Evolutionary conservation across 2,329 filamentous ascomycete genomes (phyloP), one percentile per base, ranked within the genome.

Genomic region (Hirsutella thompsonii): DNA sequence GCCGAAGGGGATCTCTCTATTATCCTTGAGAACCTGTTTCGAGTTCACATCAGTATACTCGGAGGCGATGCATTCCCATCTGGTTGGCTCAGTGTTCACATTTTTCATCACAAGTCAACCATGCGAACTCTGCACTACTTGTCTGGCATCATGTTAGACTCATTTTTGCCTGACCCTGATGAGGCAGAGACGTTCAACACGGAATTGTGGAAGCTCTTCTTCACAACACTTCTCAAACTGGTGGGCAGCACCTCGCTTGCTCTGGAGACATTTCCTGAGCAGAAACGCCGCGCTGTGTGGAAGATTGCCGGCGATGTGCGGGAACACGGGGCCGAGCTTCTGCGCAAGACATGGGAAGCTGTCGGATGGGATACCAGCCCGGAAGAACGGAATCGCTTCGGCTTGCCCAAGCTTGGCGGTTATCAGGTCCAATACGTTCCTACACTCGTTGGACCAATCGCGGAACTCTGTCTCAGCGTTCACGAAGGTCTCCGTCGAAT

Each of bases 381-480:
- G 1, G 90, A 96, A 44, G 89, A 95, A 56, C 74, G 76, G 47
- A 69, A 72, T 42, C 75, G 81, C 20, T 96, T 89, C 54, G 83
- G 83, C 1, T 66, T 96, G 42, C 70, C 76, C 41, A 89, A 82
- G 58, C 83, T 96, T 70, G 93, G 92, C 43, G 92, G 92, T 1
- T 98, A 95, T 55, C 92, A 98, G 62, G 92, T 98, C 18, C 92
- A 96, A 63, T 98, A 96, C 58, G 92, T 98, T 23, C 92, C 93
- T 5, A 81, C 83, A 11, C 72, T 98, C 5, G 88, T 98, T 8
- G 82, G 83, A 1, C 88, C 89, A 1, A 92, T 96, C 39, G 84
- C 96, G 20, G 87, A 93, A 60, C 73, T 98, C 9, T 98, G 92
- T 56, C 70, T 98, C 42, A 96, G 90, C 55, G 88, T 96, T 4